A percentile compares a stretch with the other conserved stretches of the same genome.
Evolutionary conservation across 495 filamentous ascomycete species (phyloP).

Genomic region (Lichina pygmaea): DNA sequence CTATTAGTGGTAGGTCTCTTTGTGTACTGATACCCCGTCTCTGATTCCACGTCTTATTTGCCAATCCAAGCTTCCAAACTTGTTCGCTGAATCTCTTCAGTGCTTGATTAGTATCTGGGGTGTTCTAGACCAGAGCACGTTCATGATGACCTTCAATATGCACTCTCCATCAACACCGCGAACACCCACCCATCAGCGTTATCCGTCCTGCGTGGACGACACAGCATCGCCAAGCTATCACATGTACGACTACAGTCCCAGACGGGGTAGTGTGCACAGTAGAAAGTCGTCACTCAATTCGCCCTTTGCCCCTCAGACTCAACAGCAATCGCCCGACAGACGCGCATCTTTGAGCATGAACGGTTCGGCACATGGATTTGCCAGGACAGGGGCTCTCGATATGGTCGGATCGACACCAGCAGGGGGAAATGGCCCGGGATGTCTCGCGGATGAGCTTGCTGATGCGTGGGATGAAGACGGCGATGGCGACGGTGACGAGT

Average conservation of each 20-base stretch:
- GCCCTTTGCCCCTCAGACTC: slow-evolving; percentile 28
- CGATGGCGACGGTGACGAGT: slow-evolving; percentile 8
- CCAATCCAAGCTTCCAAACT: no score
- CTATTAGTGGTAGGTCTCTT: no score
- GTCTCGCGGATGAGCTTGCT: slow-evolving; percentile 55
- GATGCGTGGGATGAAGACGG: slow-evolving; percentile 31
- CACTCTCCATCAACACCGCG: slow-evolving; percentile 27
- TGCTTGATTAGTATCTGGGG: no score
- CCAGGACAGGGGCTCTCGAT: not conserved
- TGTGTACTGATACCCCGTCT: no score
- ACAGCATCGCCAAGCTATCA: slow-evolving; percentile 16
- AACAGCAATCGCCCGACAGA: slow-evolving; percentile 5
- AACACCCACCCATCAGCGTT: slow-evolving; percentile 37
- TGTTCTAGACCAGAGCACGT: no score
- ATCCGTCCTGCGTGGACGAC: slow-evolving; percentile 21
- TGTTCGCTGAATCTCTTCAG: no score
- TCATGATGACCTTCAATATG: no score
- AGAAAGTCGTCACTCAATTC: slow-evolving; percentile 34
- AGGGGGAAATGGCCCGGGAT: slow-evolving; percentile 39
- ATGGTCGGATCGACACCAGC: slow-evolving; percentile 4
- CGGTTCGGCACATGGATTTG: slow-evolving; percentile 19
- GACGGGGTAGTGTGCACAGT: slow-evolving; percentile 10
- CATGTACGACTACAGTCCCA: slow-evolving; percentile 19
- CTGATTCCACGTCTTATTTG: no score
- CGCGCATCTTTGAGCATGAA: slow-evolving; percentile 15